phyloP scores from a whole-genome alignment of 225 moss, liverwort and hornwort genomes.

The Marchantia paleacea region DNA sequence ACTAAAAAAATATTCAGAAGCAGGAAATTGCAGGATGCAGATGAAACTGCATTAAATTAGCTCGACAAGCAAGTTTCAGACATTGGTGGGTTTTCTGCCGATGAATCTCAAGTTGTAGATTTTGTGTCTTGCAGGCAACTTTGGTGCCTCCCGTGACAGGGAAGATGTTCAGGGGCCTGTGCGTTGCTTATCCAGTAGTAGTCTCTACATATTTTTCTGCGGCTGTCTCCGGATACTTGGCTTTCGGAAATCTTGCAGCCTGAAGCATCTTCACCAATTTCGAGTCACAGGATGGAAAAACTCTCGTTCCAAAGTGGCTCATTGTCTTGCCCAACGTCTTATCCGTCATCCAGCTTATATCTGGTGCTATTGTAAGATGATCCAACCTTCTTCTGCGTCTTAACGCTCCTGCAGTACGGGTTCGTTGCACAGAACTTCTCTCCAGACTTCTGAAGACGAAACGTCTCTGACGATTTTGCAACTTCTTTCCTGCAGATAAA shows the following conservation, averaged over 20 bases:
- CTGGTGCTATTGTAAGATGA: too few relatives aligned
- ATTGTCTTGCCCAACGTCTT: not conserved
- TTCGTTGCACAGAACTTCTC: too few relatives aligned
- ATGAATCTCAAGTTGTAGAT: too few relatives aligned
- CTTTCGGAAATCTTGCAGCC: conserved; percentile 38
- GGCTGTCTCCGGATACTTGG: conserved; percentile 45
- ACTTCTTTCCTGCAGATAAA: conserved; percentile 44
- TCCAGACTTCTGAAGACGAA: too few relatives aligned
- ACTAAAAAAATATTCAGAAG: too few relatives aligned
- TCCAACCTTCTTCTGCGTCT: too few relatives aligned
- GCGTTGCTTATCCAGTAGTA: conserved; percentile 33
- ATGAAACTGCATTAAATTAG: too few relatives aligned
- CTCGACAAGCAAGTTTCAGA: too few relatives aligned
- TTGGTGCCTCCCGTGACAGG: conserved; percentile 42
- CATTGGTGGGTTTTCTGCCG: too few relatives aligned
- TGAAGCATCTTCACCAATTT: conserved; percentile 16
- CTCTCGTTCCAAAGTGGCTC: not conserved
- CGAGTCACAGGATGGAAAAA: not conserved
- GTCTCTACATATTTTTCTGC: conserved; percentile 32
- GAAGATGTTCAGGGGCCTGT: conserved; percentile 59
- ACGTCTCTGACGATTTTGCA: not conserved
- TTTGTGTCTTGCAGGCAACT: conserved; percentile 46
- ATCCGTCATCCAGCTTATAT: not conserved
- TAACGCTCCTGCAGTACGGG: too few relatives aligned
- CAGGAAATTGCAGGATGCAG: too few relatives aligned